These are phyloP conservation scores for Ramularia collo-cygni DNA, from an alignment of 2,329 filamentous ascomycete genomes.

Conservation along the genomic window DNA sequence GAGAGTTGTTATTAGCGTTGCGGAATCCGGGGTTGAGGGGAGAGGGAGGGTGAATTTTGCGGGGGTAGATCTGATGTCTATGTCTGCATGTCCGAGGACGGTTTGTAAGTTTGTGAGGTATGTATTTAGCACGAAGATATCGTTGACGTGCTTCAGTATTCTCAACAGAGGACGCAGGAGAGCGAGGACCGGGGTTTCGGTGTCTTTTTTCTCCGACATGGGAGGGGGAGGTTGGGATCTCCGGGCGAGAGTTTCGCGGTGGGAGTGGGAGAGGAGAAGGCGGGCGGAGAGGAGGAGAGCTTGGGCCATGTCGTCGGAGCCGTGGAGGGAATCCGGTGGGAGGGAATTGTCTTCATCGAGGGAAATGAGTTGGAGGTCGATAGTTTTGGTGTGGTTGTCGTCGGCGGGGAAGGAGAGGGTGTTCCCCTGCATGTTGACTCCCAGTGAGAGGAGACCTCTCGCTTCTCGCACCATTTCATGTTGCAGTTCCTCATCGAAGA, in stretches of 20 bases:
- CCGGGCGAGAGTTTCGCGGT: slow-evolving; percentile 65
- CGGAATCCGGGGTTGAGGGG: background rate
- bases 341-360: slow-evolving; percentile 29
- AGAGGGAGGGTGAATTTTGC: slow-evolving; percentile 3
- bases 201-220: slow-evolving; percentile 44
- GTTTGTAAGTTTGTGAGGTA: slow-evolving; percentile 24
- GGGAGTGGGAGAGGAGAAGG: slow-evolving; percentile 70
- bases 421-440: slow-evolving; percentile 55
- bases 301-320: slow-evolving; percentile 51
- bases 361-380: slow-evolving; percentile 62
- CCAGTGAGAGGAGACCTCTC: slow-evolving; percentile 62
- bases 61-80: background rate
- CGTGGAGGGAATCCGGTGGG: slow-evolving; percentile 15
- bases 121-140: slow-evolving; percentile 31
- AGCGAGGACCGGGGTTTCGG: slow-evolving; percentile 45
- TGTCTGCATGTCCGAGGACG: slow-evolving; percentile 3
- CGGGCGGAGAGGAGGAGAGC: slow-evolving; percentile 61
- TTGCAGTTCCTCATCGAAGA: slow-evolving; percentile 82
- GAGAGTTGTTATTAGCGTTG: slow-evolving; percentile 1
- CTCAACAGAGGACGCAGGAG: slow-evolving; percentile 54
- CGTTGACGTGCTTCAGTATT: slow-evolving; percentile 44
- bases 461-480: slow-evolving; percentile 82
- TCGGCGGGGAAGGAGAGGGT: slow-evolving; percentile 29
- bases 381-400: slow-evolving; percentile 44
- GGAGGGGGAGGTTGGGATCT: slow-evolving; percentile 60